Percentiles rank a stretch among this genome's conserved stretches.
Conservation (phyloP, 257 asterid genomes). For the Gardenia jasminoides region DNA sequence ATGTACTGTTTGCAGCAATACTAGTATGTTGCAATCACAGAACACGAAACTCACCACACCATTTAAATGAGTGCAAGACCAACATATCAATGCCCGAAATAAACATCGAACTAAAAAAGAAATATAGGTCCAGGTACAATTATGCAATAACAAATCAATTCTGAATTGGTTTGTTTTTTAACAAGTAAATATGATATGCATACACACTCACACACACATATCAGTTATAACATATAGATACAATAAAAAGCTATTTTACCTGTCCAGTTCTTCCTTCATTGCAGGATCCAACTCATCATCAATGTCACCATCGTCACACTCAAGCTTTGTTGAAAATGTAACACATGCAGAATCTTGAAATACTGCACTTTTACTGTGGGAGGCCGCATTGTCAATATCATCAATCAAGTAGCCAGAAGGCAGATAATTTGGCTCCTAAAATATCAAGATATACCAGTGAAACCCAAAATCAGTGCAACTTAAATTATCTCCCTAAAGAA, state of each 20-base stretch:
- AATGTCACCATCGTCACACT: constrained; percentile 41
- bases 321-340: constrained; percentile 31
- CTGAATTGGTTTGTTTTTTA: background rate
- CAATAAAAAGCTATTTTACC: constrained; percentile 20
- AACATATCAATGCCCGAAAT: background rate
- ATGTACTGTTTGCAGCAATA: background rate
- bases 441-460: constrained; percentile 5
- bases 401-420: constrained; percentile 25
- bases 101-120: background rate
- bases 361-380: constrained; percentile 28
- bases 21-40: background rate
- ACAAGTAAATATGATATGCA: background rate
- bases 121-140: background rate
- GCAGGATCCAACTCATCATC: constrained; percentile 52
- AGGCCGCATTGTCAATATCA: constrained; percentile 17
- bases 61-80: background rate
- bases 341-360: constrained; percentile 27
- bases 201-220: background rate
- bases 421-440: constrained; percentile 27
- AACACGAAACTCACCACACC: background rate
- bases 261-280: constrained; percentile 47
- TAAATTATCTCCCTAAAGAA: background rate
- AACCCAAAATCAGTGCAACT: background rate
- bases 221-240: background rate
- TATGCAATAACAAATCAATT: background rate